A percentile compares a stretch with the other conserved stretches of the same genome.
These are phyloP conservation scores for Mycotypha africana DNA, from an alignment of 371 early-diverging fungal genomes.

Conservation along the genomic window DNA sequence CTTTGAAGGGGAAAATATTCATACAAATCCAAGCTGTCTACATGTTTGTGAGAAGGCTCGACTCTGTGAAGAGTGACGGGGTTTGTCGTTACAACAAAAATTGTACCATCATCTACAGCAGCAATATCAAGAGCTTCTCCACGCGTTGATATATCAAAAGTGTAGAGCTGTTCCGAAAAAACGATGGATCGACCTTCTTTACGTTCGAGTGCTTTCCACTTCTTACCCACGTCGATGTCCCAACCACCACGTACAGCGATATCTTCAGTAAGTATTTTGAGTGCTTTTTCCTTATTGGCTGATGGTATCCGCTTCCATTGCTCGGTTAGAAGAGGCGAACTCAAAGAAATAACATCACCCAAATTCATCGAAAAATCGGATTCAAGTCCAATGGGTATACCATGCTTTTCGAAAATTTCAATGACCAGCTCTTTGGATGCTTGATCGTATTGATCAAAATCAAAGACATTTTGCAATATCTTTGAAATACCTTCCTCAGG, in stretches of 20 bases:
- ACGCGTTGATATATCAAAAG: slow-evolving; percentile 65
- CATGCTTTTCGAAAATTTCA: slow-evolving; percentile 74
- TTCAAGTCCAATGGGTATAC: slow-evolving; percentile 71
- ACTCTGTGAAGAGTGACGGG: slow-evolving; percentile 69
- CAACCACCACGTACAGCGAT: slow-evolving; percentile 59
- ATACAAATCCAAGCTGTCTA: slow-evolving; percentile 65
- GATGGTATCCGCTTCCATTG: slow-evolving; percentile 49
- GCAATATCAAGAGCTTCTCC: slow-evolving; percentile 71
- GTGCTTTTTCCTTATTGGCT: background rate
- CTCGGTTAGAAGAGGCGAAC: slow-evolving; percentile 53
- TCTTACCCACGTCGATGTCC: slow-evolving; percentile 51
- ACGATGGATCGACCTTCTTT: slow-evolving; percentile 59
- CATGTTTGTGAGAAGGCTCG: slow-evolving; percentile 48
- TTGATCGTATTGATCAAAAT: slow-evolving; percentile 75
- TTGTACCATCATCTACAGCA: slow-evolving; percentile 43
- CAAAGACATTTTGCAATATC: slow-evolving; percentile 78
- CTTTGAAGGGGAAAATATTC: slow-evolving; percentile 74
- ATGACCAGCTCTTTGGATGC: slow-evolving; percentile 63
- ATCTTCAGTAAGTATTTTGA: slow-evolving; percentile 15
- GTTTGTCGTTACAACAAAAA: slow-evolving; percentile 62
- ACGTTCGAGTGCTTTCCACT: slow-evolving; percentile 60
- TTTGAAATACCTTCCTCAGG: slow-evolving; percentile 72
- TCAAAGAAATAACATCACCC: slow-evolving; percentile 49
- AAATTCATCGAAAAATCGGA: slow-evolving; percentile 66
- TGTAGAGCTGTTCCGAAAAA: slow-evolving; percentile 68